phyloP scores from a whole-genome alignment of 164 flowering plant species.

The Nymphaea colorata region DNA sequence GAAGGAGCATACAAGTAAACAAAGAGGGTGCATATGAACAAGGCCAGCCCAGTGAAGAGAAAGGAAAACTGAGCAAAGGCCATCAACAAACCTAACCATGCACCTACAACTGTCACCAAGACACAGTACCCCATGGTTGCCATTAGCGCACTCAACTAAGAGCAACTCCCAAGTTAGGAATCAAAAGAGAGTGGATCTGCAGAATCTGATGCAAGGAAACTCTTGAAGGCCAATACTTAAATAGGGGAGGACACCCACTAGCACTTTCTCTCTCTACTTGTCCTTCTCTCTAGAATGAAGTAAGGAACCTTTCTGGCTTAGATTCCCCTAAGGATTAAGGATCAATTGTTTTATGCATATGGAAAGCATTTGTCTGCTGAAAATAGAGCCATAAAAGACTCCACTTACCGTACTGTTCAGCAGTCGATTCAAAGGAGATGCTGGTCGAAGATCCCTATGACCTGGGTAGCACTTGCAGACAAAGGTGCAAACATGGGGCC shows the following conservation, averaged over 20 bases:
- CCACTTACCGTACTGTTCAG: too few species aligned
- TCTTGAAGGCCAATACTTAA: background rate
- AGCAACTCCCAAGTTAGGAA: too few species aligned
- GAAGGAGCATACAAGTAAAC: slow-evolving; percentile 63
- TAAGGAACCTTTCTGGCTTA: background rate
- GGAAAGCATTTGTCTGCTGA: too few species aligned
- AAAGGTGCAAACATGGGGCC: too few species aligned
- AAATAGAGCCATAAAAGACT: too few species aligned
- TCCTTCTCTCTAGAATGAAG: background rate
- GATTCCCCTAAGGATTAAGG: background rate
- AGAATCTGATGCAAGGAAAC: background rate
- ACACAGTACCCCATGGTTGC: background rate
- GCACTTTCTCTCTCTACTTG: background rate
- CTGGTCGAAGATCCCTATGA: too few species aligned
- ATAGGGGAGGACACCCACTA: background rate
- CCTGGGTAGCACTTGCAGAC: too few species aligned
- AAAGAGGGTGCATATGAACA: slow-evolving; percentile 5
- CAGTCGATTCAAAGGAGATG: too few species aligned
- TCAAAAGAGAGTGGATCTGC: background rate
- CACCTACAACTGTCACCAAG: background rate
- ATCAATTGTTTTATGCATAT: too few species aligned
- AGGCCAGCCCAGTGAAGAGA: background rate
- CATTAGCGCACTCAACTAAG: background rate
- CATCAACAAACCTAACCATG: background rate
- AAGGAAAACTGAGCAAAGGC: background rate